Base-by-base conservation (phyloP, 495 filamentous ascomycete genomes). In the Podospora tetraspora region DNA sequence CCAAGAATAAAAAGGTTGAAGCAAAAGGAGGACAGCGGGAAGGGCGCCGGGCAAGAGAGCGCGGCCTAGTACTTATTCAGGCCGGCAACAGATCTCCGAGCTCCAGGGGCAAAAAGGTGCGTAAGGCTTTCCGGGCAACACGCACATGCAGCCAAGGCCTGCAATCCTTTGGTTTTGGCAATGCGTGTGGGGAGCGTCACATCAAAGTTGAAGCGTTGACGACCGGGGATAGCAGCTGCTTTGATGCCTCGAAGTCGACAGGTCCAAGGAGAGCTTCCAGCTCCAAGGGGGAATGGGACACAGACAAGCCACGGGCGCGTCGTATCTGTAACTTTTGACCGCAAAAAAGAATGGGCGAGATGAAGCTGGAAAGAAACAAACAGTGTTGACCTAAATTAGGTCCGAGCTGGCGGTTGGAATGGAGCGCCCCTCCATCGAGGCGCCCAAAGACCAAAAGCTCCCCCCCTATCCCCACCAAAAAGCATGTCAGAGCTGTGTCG, bases 401-500 rank as follows among this genome's bases (percentile, higher is more conserved):
- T 12, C 32, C 11, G 57, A 58, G 63, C n/a, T 24, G 43, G 63
- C 43, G 63, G 22, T 43, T 43, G 63, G 63, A 56, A 64, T 25
- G 22, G 63, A 43, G 13, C 34, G 13, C 34, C 34, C 34, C 34
- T 43, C 34, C 34, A 25, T 52, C 22, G 32, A 56, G 63, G 32
- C 52, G 43, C 52, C 22, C 56, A 30, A 57, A 24, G 43, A 57
- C 34, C 34, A 27, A 27, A 19, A 9, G 12, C 4, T 25, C n/a
- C 19, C 8, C 8, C 9, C 12, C 29, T 29, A 12, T 34, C 34
- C 22, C 43, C 64, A 66, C n/a, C 24, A 52, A 27, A 56, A n/a
- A 59, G 22, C 30, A n/a, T 61, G 65, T 66, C 65, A 37, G 65
- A 66, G 65, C 32, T 27, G 16, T 66, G 65, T 66, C 58, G 32